Evolutionary conservation across 2,329 filamentous ascomycete genomes (phyloP), one percentile per base, ranked within the genome.

Genomic region (Alternaria tenuissima): DNA sequence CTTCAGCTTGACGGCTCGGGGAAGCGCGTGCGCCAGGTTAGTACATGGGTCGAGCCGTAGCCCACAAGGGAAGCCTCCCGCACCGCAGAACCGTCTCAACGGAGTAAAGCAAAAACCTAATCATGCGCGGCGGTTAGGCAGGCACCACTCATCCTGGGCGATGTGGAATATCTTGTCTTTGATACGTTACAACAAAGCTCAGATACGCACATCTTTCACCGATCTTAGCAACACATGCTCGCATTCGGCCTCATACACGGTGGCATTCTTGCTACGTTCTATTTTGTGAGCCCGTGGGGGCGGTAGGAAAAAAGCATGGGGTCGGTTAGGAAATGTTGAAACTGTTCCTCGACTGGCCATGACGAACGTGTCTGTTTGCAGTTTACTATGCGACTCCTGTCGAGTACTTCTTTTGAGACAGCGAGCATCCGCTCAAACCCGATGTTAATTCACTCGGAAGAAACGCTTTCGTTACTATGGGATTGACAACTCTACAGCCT

Each of bases 401-500:
- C 20, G 11, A 36, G 46, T 34, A 49, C 30, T 36, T 49, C 46
- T 49, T 49, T 36, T 49, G 30, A 49, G 34, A 36, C 20, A 22
- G 24, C 6, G 32, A 49, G 46, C 46, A 36, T 36, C 46, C 46
- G 30, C 46, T 49, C 46, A 7, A 24, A 12, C 26, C 3, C 30
- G n/a, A 34, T 36, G 30, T 36, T 49, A 14, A n/a, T 3, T 1
- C 36, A 36, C 34, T 36, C 46, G 32, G 34, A 8, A 26, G 14
- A 49, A 24, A 24, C 22, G n/a, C 30, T 2, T 34, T 36, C 14
- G 32, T 49, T 16, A 12, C 30, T 20, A 68, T 69, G 65, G 48
- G 32, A 22, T 32, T 62, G 14, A 41, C 61, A 20, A 65, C 58
- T 28, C 39, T 69, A 16, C 69, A 67, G 46, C 59, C 64, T 22